Evolutionary conservation across 202 grass and related monocot species (phyloP).

Genomic region (Setaria italica): DNA sequence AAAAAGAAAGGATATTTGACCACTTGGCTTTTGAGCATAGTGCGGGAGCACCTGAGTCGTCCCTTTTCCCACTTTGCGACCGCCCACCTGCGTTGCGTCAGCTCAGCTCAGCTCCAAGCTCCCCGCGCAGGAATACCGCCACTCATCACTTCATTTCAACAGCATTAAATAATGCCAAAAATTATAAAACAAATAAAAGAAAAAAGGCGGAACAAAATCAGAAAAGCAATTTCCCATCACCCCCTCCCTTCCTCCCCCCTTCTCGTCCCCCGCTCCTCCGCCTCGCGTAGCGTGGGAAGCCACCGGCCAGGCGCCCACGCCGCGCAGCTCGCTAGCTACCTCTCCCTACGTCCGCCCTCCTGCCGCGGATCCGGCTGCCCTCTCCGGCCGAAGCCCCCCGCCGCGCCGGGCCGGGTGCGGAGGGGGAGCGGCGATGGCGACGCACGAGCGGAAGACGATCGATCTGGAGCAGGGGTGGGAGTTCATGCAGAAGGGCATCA

Average conservation of each 20-base stretch:
- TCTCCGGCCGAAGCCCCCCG: background rate
- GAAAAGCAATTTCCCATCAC: background rate
- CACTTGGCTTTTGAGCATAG: background rate
- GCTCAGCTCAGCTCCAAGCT: too few relatives aligned
- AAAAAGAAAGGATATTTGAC: too few relatives aligned
- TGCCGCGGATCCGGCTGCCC: conserved; percentile 12
- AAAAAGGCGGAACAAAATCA: background rate
- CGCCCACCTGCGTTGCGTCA: background rate
- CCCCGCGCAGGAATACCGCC: background rate
- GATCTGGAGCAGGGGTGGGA: conserved; percentile 64
- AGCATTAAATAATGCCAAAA: background rate
- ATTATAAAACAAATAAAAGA: too few relatives aligned
- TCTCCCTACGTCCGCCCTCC: background rate
- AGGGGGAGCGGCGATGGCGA: conserved; percentile 40
- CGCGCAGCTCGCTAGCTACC: background rate
- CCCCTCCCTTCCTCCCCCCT: background rate
- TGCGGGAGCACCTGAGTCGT: background rate
- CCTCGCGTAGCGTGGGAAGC: background rate
- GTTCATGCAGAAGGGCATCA: conserved; percentile 78
- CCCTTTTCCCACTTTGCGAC: background rate
- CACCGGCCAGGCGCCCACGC: background rate
- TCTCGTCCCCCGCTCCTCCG: background rate
- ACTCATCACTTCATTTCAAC: background rate
- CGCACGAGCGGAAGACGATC: conserved; percentile 60
- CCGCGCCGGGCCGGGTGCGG: background rate